Evolutionary conservation across 2,329 filamentous ascomycete species (phyloP), one percentile per base, ranked within the genome.

Genomic region (Alternaria conjuncta): DNA sequence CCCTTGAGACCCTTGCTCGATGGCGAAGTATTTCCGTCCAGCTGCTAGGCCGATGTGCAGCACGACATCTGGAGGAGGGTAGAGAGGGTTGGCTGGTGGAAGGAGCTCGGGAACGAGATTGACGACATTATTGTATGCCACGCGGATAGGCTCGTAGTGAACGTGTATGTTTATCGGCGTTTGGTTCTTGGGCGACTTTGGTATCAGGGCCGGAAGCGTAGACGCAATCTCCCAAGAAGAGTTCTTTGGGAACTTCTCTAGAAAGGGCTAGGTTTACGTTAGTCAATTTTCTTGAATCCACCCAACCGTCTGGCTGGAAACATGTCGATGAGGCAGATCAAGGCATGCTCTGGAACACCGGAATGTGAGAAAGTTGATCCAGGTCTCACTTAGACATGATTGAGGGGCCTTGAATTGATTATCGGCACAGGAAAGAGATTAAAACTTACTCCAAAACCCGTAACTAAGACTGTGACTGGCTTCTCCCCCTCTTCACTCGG

Each of bases 21-120:
- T 65, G n/a, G 78, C 75, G 64, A 73, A 81, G 68, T 73, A 80
- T 6, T 65, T 63, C 2, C 78, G 73, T 43, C 73, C 71, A 21
- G 79, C 77, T 9, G 79, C 79, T 20, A 81, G 75, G 2, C 79
- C 79, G 30, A 81, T 79, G 61, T 81, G 79, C 5, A 81, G 67
- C 57, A 80, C 64, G 10, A 81, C 74, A 49, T 78, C 74, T 44
- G 77, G 71, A 1, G 49, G 12, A 1, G 74, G 74, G 18, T 62
- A 55, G 21, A 68, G 51, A n/a, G 64, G 61, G 30, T 67, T 73
- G 6, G 20, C 25, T 0, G 73, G 70, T 8, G 73, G 68, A 3
- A 80, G 71, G n/a, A 80, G 67, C 1, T 51, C 66, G 4, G 78
- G 77, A 8, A 78, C 45, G 2, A 75, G 58, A 13, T 63, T 26